Evolutionary conservation across 805 yeast genomes (phyloP), one percentile per base, ranked within the genome.

Genomic region (Teunomyces cretensis): DNA sequence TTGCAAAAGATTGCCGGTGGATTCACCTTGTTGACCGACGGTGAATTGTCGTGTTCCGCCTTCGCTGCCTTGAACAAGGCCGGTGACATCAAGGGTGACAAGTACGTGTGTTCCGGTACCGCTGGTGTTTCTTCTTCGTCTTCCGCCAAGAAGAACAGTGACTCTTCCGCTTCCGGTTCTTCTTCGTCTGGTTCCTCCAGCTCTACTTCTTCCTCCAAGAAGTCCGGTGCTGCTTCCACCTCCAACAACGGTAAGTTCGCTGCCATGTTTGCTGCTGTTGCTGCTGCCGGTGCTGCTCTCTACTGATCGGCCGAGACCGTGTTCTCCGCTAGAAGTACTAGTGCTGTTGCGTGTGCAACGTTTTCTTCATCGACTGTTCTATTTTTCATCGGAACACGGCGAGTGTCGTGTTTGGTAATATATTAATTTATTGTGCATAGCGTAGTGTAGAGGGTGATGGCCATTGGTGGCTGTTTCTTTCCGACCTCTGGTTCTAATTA

Each of bases 51-150:
- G 72, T 94, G 99, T 82, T 67, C 76, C 51, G 74, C 78, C 44
- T 88, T 91, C 76, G 79, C 86, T 68, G 60, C 68, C 44, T 79
- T 88, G 65, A 83, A 88, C 79, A 68, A 74, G 62, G 76, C 78
- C 59, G 95, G 96, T 72, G 87, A 79, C 66, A 83, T 94, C 70
- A 89, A 84, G 75, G 99, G 99, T 81, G 89, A 88, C 76, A 75
- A 81, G 59, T 91, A 81, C 76, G 78, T 70, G 60, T 87, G 95
- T 76, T 76, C 78, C 57, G 86, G 83, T 68, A 83, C 83, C 54
- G 57, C 68, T 41, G 58, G 74, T 46, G 61, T 76, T 47, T 61
- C 78, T 44, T 68, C 77, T 38, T 64, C 74, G 41, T 64, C 80
- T 35, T 57, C 76, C 39, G 61, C 80, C 45, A 67, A 67, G 64